phyloP scores from a whole-genome alignment of 129 eudicot genomes.

The Solidago caesia region DNA sequence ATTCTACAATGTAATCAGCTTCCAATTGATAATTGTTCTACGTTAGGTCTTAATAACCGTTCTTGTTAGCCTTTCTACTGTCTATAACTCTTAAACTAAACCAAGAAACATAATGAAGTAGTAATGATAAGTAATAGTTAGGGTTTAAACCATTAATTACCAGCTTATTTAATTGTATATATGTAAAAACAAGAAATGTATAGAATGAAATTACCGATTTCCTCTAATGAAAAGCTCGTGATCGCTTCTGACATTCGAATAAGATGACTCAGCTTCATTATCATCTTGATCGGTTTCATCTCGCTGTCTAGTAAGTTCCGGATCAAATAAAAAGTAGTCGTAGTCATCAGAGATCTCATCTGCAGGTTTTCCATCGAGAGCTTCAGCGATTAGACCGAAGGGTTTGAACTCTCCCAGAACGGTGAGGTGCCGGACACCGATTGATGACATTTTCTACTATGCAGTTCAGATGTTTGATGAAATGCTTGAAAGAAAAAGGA shows the following conservation, averaged over 20 bases:
- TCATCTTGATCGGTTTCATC: slow-evolving; percentile 47
- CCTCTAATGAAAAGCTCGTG: slow-evolving; percentile 85
- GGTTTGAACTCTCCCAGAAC: slow-evolving; percentile 89
- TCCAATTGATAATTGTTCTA: too few species aligned
- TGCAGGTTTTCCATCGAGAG: slow-evolving; percentile 70
- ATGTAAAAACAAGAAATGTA: too few species aligned
- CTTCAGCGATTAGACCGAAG: slow-evolving; percentile 81
- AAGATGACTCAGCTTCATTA: slow-evolving; percentile 28
- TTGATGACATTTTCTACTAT: slow-evolving; percentile 44
- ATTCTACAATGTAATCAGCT: too few species aligned
- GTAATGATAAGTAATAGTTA: too few species aligned
- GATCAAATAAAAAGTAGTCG: slow-evolving; percentile 69
- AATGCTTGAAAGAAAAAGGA: slow-evolving; percentile 7
- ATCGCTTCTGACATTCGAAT: slow-evolving; percentile 56
- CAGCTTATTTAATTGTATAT: too few species aligned
- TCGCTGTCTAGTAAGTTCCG: slow-evolving; percentile 57
- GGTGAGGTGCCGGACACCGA: slow-evolving; percentile 66
- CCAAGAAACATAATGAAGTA: too few species aligned
- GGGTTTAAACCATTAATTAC: too few species aligned
- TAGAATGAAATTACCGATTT: slow-evolving; percentile 50
- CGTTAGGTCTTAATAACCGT: too few species aligned
- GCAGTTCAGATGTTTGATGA: slow-evolving; percentile 25
- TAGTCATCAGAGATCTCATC: slow-evolving; percentile 55
- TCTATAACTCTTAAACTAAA: too few species aligned
- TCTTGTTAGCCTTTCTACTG: too few species aligned